These are phyloP conservation scores for Amphirosellinia nigrospora DNA, from an alignment of 495 filamentous ascomycete species.

Conservation along the genomic window DNA sequence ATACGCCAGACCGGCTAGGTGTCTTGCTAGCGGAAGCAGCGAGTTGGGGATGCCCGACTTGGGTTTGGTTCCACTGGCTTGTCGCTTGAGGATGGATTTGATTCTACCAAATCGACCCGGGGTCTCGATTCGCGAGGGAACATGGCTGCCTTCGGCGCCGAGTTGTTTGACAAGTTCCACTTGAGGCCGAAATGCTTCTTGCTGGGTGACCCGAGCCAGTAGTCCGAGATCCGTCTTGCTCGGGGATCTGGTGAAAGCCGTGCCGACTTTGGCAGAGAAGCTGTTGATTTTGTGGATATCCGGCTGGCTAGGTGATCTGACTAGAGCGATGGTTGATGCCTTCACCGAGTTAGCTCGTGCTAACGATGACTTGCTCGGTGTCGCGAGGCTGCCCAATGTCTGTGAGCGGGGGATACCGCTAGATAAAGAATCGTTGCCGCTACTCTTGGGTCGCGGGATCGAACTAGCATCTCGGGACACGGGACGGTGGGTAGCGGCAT, in stretches of 20 bases:
- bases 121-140: slow-evolving; percentile 40
- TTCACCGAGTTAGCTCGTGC: slow-evolving; percentile 69
- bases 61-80: slow-evolving; percentile 43
- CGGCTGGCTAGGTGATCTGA: slow-evolving; percentile 45
- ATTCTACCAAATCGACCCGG: slow-evolving; percentile 55
- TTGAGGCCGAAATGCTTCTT: slow-evolving; percentile 37
- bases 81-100: slow-evolving; percentile 56
- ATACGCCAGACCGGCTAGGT: slow-evolving; percentile 39
- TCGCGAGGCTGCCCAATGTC: slow-evolving; percentile 64
- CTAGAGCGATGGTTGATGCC: slow-evolving; percentile 43
- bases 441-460: slow-evolving; percentile 51
- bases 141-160: slow-evolving; percentile 20
- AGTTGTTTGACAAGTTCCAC: slow-evolving; percentile 21
- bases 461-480: slow-evolving; percentile 55
- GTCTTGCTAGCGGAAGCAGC: slow-evolving; percentile 46
- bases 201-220: slow-evolving; percentile 41
- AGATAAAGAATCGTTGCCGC: slow-evolving; percentile 40
- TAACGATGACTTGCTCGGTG: slow-evolving; percentile 80
- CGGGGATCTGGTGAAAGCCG: slow-evolving; percentile 26
- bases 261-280: slow-evolving; percentile 46
- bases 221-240: slow-evolving; percentile 25
- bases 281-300: slow-evolving; percentile 39
- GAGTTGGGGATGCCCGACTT: slow-evolving; percentile 47
- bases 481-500: slow-evolving; percentile 62
- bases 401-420: slow-evolving; percentile 46